Base-by-base conservation (phyloP, 345 rosid species). In the Punica granatum region DNA sequence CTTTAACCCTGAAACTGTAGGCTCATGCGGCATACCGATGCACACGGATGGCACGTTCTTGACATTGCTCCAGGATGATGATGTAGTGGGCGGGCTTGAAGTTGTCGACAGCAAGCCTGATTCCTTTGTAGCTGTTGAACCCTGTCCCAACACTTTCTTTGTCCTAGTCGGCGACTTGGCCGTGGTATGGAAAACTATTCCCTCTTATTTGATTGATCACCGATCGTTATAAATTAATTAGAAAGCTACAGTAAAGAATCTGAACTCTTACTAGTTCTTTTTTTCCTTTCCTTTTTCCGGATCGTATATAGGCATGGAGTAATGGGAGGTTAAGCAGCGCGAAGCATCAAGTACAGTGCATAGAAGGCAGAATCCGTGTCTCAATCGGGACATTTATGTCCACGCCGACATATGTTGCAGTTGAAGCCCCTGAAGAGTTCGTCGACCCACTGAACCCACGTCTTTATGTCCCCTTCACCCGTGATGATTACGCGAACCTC, bases 1-100 rank as follows among this genome's bases (percentile, higher is more conserved):
- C 77, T 92, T 92, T 69, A 72, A 84, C 61, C 86, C 90, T 0
- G 86, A 86, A 69, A 35, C 83, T 0, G 78, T 92, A 0, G 97
- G 97, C 66, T 79, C 81, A 28, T 70, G 76, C 5, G 95, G 96
- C 14, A 90, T 90, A 30, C 95, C 86, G 56, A 46, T 88, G 8
- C 96, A 88, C 69, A 86, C 95, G 0, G 95, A 90, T 76, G 86
- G 88, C 0, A 83, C 92, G 0, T 90, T 92, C 68, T 67, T 90
- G 32, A 84, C 95, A 3, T 75, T 90, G 32, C 89, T 88, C 75
- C 97, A 90, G 70, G 97, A 88, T 0, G 97, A 90, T 49, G 95
- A 88, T 70, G 73, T 80, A 35, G 82, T 83, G 36, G 87, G 89
- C 13, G 88, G 95, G 1, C 91, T 86, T 32, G 91, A 90, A 70